A percentile compares a stretch with the other conserved stretches of the same genome.
These are phyloP conservation scores for Sugiyamaella mastotermitis DNA, from an alignment of 805 yeast genomes.

Conservation along the genomic window DNA sequence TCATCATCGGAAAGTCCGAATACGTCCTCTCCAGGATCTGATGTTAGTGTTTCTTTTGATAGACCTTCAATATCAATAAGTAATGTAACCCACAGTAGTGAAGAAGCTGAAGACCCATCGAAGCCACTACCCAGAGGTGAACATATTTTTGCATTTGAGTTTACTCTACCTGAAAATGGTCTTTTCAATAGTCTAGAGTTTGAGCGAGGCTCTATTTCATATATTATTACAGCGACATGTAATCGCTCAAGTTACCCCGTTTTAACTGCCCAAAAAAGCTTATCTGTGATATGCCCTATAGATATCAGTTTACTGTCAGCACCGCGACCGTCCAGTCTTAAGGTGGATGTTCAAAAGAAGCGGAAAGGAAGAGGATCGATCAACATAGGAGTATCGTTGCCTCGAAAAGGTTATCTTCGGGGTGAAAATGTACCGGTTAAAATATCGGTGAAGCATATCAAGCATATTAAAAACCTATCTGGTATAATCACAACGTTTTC, in stretches of 20 bases:
- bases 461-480: slow-evolving; percentile 58
- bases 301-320: slow-evolving; percentile 63
- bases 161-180: slow-evolving; percentile 69
- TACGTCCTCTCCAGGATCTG: too few relatives aligned
- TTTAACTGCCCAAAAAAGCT: slow-evolving; percentile 44
- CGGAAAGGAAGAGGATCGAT: slow-evolving; percentile 36
- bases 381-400: slow-evolving; percentile 36
- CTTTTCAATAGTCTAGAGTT: slow-evolving; percentile 72
- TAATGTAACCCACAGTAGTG: too few relatives aligned
- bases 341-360: slow-evolving; percentile 46
- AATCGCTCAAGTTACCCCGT: slow-evolving; percentile 20
- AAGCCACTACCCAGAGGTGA: slow-evolving; percentile 47
- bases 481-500: slow-evolving; percentile 78
- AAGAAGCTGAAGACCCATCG: background rate
- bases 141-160: slow-evolving; percentile 81
- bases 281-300: slow-evolving; percentile 64
- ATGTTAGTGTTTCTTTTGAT: too few relatives aligned
- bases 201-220: slow-evolving; percentile 78
- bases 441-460: slow-evolving; percentile 60
- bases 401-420: slow-evolving; percentile 65
- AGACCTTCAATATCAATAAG: too few relatives aligned
- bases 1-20: too few relatives aligned
- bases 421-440: slow-evolving; percentile 78
- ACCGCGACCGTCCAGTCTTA: slow-evolving; percentile 60
- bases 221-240: slow-evolving; percentile 46